Conservation (phyloP, 345 rosid genomes). For the Salix arbutifolia region DNA sequence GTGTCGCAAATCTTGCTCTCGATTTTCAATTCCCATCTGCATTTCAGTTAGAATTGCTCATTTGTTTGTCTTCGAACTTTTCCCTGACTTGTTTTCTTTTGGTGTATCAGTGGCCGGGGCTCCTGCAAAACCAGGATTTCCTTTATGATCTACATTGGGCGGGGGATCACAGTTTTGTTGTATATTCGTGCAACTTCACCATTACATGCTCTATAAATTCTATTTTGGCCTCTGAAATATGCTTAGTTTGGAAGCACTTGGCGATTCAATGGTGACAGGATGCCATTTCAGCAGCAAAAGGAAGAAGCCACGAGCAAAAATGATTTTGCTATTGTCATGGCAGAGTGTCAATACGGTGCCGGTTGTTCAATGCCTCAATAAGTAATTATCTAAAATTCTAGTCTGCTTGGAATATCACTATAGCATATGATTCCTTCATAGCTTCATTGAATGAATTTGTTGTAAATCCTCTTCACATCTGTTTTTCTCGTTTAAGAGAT, state of each 20-base stretch:
- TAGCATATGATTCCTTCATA: neutral
- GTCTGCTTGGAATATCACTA: neutral
- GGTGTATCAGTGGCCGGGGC: conserved; percentile 36
- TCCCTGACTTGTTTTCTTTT: neutral
- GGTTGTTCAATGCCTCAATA: neutral
- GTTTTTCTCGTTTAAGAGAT: neutral
- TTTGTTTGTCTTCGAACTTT: neutral
- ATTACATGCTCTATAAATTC: conserved; percentile 20
- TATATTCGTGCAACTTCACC: neutral
- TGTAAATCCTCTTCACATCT: neutral
- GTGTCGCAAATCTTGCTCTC: neutral
- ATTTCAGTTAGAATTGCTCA: neutral
- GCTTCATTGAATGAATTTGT: conserved; percentile 8
- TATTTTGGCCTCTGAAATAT: conserved; percentile 3
- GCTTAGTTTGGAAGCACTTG: conserved; percentile 9
- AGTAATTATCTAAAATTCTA: neutral
- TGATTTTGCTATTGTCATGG: neutral
- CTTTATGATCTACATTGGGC: conserved; percentile 7
- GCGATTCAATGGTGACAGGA: neutral
- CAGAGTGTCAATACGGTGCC: neutral
- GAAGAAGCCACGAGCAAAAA: neutral
- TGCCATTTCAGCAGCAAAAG: neutral
- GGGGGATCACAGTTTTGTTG: neutral
- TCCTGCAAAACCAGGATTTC: conserved; percentile 24
- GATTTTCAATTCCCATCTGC: neutral